A percentile compares a stretch with the other conserved stretches of the same genome.
These are phyloP conservation scores for Chalciporus pseudorubinellus DNA, from an alignment of 768 basidiomycete genomes.

Conservation along the genomic window DNA sequence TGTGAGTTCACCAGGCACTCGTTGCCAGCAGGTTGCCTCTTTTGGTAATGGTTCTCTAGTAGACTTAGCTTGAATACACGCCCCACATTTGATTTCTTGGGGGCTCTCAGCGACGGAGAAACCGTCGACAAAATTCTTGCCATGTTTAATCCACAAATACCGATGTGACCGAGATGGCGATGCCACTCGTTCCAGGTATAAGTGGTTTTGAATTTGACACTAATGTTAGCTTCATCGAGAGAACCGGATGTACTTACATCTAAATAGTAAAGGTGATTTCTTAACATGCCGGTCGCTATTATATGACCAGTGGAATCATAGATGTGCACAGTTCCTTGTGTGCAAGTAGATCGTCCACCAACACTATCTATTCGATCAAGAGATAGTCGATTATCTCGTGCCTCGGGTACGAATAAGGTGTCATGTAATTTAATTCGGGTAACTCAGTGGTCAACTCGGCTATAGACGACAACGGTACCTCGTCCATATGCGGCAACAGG, in stretches of 20 bases:
- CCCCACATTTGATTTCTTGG: background rate
- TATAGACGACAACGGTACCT: background rate
- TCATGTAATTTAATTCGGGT: background rate
- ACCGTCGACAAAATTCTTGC: background rate
- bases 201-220: background rate
- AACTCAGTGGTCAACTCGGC: background rate
- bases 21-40: background rate
- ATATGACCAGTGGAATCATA: background rate
- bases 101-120: background rate
- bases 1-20: background rate
- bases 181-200: background rate
- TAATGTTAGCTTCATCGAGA: background rate
- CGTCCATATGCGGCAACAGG: background rate
- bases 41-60: background rate
- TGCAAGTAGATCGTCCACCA: background rate
- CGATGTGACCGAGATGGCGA: background rate
- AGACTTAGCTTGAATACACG: conserved; percentile 3
- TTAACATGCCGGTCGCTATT: background rate
- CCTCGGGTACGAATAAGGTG: background rate
- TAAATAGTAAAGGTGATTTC: background rate
- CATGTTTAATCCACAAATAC: background rate
- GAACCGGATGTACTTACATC: background rate
- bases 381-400: conserved; percentile 3
- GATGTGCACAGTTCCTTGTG: background rate
- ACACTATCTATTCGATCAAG: background rate